Percentiles rank a stretch among this genome's conserved stretches.
phyloP scores from a whole-genome alignment of 306 rosid genomes.

The Lathyrus sativus region DNA sequence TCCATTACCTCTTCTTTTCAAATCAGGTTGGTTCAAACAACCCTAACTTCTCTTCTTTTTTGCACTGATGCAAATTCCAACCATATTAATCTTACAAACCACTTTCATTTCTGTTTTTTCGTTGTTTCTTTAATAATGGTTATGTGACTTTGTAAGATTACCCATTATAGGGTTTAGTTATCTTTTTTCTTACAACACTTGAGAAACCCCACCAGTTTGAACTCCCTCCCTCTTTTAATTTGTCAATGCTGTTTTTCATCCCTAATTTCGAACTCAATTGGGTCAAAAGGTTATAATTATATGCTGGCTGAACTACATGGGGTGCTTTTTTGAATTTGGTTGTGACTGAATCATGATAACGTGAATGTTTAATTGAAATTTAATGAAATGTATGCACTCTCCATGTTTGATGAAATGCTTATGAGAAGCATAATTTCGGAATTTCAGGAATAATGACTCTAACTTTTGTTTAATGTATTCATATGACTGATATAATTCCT shows the following conservation, averaged over 20 bases:
- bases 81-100: not conserved
- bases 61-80: too few species aligned
- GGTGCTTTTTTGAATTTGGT: constrained; percentile 39
- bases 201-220: constrained; percentile 9
- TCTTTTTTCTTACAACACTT: not conserved
- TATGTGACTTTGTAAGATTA: not conserved
- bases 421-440: constrained; percentile 35
- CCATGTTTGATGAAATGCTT: constrained; percentile 53
- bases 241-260: constrained; percentile 11
- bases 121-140: not conserved
- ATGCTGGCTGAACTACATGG: constrained; percentile 36
- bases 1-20: too few species aligned
- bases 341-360: constrained; percentile 26
- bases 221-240: not conserved
- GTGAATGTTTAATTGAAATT: constrained; percentile 37
- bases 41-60: not conserved
- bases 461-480: constrained; percentile 4
- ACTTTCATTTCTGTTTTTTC: not conserved
- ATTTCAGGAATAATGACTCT: constrained; percentile 36
- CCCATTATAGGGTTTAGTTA: constrained; percentile 12
- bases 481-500: constrained; percentile 20
- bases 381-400: constrained; percentile 32
- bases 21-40: not conserved
- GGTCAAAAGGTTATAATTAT: constrained; percentile 29
- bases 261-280: constrained; percentile 20